phyloP scores from a whole-genome alignment of 129 eudicot species.

The Tanacetum coccineum region DNA sequence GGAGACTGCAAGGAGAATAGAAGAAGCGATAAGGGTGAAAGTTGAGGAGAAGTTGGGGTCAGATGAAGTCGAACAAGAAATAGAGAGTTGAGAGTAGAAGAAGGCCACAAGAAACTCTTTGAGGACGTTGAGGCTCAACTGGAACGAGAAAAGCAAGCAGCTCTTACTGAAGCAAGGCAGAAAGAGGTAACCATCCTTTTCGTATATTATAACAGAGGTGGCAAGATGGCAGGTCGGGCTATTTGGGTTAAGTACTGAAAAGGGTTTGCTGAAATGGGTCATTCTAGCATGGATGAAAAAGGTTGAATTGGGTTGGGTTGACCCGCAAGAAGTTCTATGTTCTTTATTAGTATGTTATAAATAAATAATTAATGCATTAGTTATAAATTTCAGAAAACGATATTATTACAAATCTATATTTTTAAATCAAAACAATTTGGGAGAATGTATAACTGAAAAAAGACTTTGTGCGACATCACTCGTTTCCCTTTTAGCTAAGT shows the following conservation, averaged over 20 bases:
- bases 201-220: not conserved
- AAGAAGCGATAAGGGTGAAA: slow-evolving; percentile 79
- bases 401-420: not conserved
- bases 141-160: slow-evolving; percentile 73
- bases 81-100: slow-evolving; percentile 61
- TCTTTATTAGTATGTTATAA: not conserved
- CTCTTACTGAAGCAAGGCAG: slow-evolving; percentile 73
- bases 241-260: slow-evolving; percentile 2
- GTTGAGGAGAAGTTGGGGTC: slow-evolving; percentile 76
- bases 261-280: not conserved
- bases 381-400: too few species aligned
- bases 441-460: not conserved
- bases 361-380: not conserved
- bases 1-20: slow-evolving; percentile 84
- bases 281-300: not conserved
- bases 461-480: not conserved
- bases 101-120: slow-evolving; percentile 63
- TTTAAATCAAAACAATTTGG: not conserved
- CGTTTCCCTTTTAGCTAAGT: not conserved
- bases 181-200: slow-evolving; percentile 53
- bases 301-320: not conserved
- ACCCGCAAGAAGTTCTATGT: not conserved
- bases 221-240: not conserved
- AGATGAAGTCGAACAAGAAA: slow-evolving; percentile 66
- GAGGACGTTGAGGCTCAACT: slow-evolving; percentile 77